phyloP scores from a whole-genome alignment of 2,329 filamentous ascomycete genomes.

The Phaeosphaeria sp. region DNA sequence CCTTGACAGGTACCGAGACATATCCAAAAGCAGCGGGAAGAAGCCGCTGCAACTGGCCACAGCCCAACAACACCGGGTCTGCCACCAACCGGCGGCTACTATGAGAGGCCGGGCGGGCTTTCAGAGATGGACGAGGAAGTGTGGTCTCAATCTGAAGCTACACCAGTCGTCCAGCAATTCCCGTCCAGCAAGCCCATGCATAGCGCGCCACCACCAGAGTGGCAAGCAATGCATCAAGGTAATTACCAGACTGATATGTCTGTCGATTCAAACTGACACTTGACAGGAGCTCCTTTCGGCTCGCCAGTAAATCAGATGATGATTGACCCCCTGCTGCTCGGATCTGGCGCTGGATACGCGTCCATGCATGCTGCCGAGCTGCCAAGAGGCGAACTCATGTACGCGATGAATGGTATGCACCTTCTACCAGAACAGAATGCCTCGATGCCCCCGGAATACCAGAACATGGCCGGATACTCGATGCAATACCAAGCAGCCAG shows the following conservation, averaged over 20 bases:
- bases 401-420: constrained; percentile 47
- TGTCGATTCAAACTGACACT: background rate
- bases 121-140: constrained; percentile 47
- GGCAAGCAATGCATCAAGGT: constrained; percentile 41
- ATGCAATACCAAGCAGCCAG: constrained; percentile 40
- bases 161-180: constrained; percentile 45
- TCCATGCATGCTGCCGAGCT: constrained; percentile 41
- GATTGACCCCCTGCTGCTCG: constrained; percentile 45
- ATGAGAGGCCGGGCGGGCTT: constrained; percentile 35
- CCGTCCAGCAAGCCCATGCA: constrained; percentile 32
- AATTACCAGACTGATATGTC: constrained; percentile 4
- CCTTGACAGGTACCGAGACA: constrained; percentile 43
- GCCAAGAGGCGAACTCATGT: constrained; percentile 44
- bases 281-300: constrained; percentile 33
- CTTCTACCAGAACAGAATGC: constrained; percentile 35
- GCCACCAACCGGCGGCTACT: constrained; percentile 30
- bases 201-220: constrained; percentile 33
- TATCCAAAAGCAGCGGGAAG: constrained; percentile 48
- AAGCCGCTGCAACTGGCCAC: constrained; percentile 34
- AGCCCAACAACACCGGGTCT: constrained; percentile 38
- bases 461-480: constrained; percentile 38
- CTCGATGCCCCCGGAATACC: constrained; percentile 39
- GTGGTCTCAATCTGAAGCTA: constrained; percentile 45
- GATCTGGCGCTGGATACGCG: constrained; percentile 36
- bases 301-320: constrained; percentile 45